phyloP scores from a whole-genome alignment of 495 filamentous ascomycete species.

The Penicillium turbatum region DNA sequence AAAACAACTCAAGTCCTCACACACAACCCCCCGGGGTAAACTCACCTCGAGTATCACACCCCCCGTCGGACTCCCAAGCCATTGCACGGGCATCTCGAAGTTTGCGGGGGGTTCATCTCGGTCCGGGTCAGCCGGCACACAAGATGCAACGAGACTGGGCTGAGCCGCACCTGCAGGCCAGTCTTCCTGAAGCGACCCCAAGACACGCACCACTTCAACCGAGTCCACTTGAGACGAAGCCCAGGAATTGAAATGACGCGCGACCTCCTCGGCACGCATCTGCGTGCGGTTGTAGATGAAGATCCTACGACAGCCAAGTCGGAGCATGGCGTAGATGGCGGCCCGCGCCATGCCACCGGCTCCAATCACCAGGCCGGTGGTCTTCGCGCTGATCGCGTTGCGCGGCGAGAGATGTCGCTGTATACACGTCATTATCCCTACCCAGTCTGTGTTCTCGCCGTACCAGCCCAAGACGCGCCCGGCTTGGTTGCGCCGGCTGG shows the following conservation, averaged over 20 bases:
- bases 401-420: slow-evolving; percentile 72
- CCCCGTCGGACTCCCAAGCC: slow-evolving; percentile 72
- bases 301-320: slow-evolving; percentile 73
- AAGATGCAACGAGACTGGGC: slow-evolving; percentile 73
- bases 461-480: slow-evolving; percentile 65
- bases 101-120: slow-evolving; percentile 62
- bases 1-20: background rate
- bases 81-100: slow-evolving; percentile 69
- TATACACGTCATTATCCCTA: slow-evolving; percentile 65
- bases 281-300: slow-evolving; percentile 72
- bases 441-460: slow-evolving; percentile 85
- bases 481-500: slow-evolving; percentile 60
- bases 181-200: slow-evolving; percentile 52
- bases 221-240: slow-evolving; percentile 41
- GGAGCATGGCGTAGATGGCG: slow-evolving; percentile 73
- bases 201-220: slow-evolving; percentile 54
- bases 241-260: slow-evolving; percentile 66
- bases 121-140: slow-evolving; percentile 66
- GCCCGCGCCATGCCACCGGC: slow-evolving; percentile 80
- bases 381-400: slow-evolving; percentile 68
- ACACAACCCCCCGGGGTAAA: background rate
- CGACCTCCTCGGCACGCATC: slow-evolving; percentile 59
- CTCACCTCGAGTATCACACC: slow-evolving; percentile 72
- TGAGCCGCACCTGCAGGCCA: slow-evolving; percentile 63
- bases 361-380: slow-evolving; percentile 69